Base-by-base conservation (phyloP, 768 basidiomycete genomes). In the Hericium coralloides region DNA sequence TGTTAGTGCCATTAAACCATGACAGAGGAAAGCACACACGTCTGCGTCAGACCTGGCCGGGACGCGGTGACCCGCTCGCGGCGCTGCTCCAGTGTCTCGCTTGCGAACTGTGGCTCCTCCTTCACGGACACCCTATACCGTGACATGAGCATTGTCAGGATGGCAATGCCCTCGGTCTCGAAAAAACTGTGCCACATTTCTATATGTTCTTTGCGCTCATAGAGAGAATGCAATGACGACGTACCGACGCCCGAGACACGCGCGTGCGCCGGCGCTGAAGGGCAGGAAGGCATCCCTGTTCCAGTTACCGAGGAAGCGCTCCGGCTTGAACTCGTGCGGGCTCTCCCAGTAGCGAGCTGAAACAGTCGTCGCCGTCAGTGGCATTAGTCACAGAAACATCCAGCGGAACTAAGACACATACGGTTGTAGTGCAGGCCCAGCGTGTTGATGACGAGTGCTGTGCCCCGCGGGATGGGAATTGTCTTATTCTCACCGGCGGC, bases 301-400 rank as follows among this genome's bases (percentile, higher is more conserved):
- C 63, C 66, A 73, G 51, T 67, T 65, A 26, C 63, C 62, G 1
- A 72, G 54, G 59, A 73, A 73, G 26, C 73, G 61, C 41, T 66
- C 65, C 4, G 73, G 73, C 17, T 71, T 72, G 65, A 81, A 83
- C 7, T 61, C 60, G 26, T 76, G 60, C 2, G 82, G 81, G 49
- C 82, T 73, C 51, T 77, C 66, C 81, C 82, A 83, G 63, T 81
- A 81, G 38, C 74, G 73, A 26, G 81, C 81, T 82, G 59, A 17
- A 36, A 9, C 26, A 9, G 37, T 52, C 49, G 23, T 23, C 7
- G 18, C 23, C 14, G 18, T 31, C 20, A 49, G 26, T 49, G 15
- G 23, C 23, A 12, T 20, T 15, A 31, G 20, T 47, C 0, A 22
- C 4, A 15, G 14, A 6, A 18, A 3, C 2, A 10, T 18, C 36